Evolutionary conservation across 768 basidiomycete species (phyloP).

Genomic region (Boletus vermiculosoides): DNA sequence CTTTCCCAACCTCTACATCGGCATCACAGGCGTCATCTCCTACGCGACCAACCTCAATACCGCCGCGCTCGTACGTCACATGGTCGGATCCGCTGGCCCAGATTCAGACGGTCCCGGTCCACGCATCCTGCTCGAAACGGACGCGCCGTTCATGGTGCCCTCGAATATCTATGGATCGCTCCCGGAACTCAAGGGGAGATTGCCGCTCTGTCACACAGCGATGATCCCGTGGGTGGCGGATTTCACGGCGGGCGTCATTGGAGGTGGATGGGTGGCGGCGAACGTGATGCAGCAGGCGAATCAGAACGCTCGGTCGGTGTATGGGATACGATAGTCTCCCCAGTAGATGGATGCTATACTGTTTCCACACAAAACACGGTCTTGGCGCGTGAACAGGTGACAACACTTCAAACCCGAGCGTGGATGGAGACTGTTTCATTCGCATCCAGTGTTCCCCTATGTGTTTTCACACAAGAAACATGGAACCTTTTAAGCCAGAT

Average conservation of each 20-base stretch:
- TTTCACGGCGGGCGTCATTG: constrained; percentile 54
- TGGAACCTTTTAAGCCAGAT: too few relatives aligned
- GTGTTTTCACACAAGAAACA: too few relatives aligned
- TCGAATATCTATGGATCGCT: constrained; percentile 65
- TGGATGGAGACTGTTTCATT: not conserved
- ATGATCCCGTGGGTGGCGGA: constrained; percentile 88
- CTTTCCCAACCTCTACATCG: constrained; percentile 82
- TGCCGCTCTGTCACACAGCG: constrained; percentile 72
- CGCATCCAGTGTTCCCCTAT: too few relatives aligned
- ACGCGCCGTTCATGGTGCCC: constrained; percentile 87
- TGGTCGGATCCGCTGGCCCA: constrained; percentile 34
- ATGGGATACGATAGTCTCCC: constrained; percentile 1
- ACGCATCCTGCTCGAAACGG: constrained; percentile 74
- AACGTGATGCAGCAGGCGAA: constrained; percentile 52
- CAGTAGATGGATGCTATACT: not conserved
- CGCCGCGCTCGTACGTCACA: constrained; percentile 57
- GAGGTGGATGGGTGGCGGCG: constrained; percentile 50
- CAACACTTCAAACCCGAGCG: not conserved
- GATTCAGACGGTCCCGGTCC: too few relatives aligned
- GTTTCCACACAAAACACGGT: not conserved
- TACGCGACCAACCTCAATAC: constrained; percentile 77
- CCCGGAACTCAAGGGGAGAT: constrained; percentile 49
- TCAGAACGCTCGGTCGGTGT: too few relatives aligned
- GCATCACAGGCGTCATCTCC: constrained; percentile 84
- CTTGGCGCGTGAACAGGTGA: not conserved